These are phyloP conservation scores for Nemania sp. DNA, from an alignment of 2,329 filamentous ascomycete species.

Conservation along the genomic window DNA sequence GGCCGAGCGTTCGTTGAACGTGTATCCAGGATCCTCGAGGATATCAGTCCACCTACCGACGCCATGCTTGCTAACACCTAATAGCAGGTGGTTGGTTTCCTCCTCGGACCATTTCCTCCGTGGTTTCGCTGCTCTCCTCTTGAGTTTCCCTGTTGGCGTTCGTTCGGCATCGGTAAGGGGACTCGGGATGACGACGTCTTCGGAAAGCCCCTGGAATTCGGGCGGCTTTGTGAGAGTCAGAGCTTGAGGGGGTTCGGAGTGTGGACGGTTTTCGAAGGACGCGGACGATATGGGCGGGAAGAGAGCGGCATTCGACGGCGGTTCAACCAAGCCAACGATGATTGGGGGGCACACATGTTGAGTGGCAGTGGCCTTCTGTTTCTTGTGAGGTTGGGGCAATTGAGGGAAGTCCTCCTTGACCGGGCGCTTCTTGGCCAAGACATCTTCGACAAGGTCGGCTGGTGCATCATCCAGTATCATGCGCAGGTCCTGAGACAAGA, in stretches of 20 bases:
- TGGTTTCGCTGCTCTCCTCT: constrained; percentile 60
- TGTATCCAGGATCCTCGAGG: constrained; percentile 63
- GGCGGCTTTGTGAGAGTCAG: constrained; percentile 42
- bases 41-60: constrained; percentile 70
- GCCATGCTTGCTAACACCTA: constrained; percentile 65
- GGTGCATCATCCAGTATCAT: constrained; percentile 52
- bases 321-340: constrained; percentile 66
- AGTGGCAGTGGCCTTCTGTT: constrained; percentile 60
- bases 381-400: constrained; percentile 67
- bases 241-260: constrained; percentile 50
- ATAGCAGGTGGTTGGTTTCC: constrained; percentile 65
- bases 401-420: constrained; percentile 67
- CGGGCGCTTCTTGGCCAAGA: constrained; percentile 59
- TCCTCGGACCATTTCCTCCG: constrained; percentile 68
- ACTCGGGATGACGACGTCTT: constrained; percentile 37
- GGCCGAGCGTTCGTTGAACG: constrained; percentile 64
- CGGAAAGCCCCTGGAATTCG: constrained; percentile 34
- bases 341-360: constrained; percentile 64
- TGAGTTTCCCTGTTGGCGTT: constrained; percentile 47
- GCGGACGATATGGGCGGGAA: constrained; percentile 66
- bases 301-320: constrained; percentile 63
- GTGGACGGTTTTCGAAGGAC: constrained; percentile 55
- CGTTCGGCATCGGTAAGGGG: constrained; percentile 39
- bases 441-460: constrained; percentile 49
- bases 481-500: constrained; percentile 50